Evolutionary conservation across 441 rosid genomes (phyloP).

Genomic region (Populus tomentosa): DNA sequence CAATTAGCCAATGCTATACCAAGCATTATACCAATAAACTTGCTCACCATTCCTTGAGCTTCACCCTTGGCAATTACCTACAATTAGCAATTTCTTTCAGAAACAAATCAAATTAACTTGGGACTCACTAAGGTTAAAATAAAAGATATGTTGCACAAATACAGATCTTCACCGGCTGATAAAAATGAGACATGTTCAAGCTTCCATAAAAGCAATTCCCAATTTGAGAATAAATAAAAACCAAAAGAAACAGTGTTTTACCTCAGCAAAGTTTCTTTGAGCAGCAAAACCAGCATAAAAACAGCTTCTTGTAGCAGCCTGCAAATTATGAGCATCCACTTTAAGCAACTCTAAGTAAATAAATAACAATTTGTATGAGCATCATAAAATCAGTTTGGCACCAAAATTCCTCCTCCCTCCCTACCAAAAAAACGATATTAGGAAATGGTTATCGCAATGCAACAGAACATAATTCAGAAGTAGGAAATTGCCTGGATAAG

Average conservation of each 20-base stretch:
- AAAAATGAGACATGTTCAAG: not conserved
- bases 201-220: not conserved
- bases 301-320: constrained; percentile 96
- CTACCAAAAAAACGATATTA: too few relatives aligned
- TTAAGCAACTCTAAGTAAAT: constrained; percentile 17
- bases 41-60: constrained; percentile 99
- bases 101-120: not conserved
- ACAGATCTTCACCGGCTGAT: not conserved
- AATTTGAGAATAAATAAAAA: constrained; percentile 1
- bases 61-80: constrained; percentile 98
- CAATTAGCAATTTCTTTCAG: constrained; percentile 20
- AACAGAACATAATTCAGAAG: not conserved
- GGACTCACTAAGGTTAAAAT: too few relatives aligned
- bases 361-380: not conserved
- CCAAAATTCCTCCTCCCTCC: too few relatives aligned
- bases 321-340: constrained; percentile 19
- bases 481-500: constrained; percentile 65
- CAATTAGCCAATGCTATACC: constrained; percentile 78
- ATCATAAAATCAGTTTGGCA: not conserved
- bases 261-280: constrained; percentile 99
- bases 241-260: constrained; percentile 22
- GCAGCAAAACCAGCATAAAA: constrained; percentile 99
- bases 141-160: not conserved
- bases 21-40: constrained; percentile 69
- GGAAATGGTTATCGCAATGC: not conserved